Percentiles rank a stretch among this genome's conserved stretches.
Evolutionary conservation across 2,329 filamentous ascomycete species (phyloP).

Genomic region (Ophiostoma pallidulum): DNA sequence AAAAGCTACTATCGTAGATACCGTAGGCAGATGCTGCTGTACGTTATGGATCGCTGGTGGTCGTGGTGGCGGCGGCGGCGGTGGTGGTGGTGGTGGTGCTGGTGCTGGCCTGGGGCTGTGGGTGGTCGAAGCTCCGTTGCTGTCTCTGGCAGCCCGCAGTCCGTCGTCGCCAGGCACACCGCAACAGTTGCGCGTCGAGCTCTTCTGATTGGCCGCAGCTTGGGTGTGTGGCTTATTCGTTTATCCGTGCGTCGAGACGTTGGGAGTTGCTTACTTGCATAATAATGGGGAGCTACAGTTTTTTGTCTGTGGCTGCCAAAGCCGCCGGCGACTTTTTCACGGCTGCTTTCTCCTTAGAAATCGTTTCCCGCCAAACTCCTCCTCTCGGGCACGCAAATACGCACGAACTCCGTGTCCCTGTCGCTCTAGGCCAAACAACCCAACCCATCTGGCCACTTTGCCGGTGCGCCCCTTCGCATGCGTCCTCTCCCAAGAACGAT

Average conservation of each 20-base stretch:
- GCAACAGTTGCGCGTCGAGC: conserved; percentile 21
- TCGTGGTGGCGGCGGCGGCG: too few species aligned
- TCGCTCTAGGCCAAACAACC: neutral
- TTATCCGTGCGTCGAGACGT: too few species aligned
- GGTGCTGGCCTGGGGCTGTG: too few species aligned
- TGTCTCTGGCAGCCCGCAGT: neutral
- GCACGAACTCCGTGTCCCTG: conserved; percentile 2
- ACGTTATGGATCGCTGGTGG: too few species aligned
- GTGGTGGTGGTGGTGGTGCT: too few species aligned
- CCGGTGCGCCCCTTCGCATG: neutral
- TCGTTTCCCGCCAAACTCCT: too few species aligned
- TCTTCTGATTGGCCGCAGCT: conserved; percentile 17
- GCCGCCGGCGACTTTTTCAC: neutral
- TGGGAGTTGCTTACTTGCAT: too few species aligned
- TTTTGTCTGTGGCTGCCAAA: too few species aligned
- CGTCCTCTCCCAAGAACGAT: neutral
- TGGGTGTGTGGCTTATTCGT: neutral
- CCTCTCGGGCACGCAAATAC: too few species aligned
- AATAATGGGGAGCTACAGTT: too few species aligned
- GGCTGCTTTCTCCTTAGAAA: neutral
- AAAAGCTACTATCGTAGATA: too few species aligned
- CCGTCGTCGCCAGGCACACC: conserved; percentile 18
- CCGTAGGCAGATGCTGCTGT: conserved; percentile 12
- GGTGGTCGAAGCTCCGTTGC: conserved; percentile 7
- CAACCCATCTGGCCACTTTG: too few species aligned